These are phyloP conservation scores for Lichtheimia corymbifera DNA, from an alignment of 371 early-diverging fungal genomes.

Conservation along the genomic window DNA sequence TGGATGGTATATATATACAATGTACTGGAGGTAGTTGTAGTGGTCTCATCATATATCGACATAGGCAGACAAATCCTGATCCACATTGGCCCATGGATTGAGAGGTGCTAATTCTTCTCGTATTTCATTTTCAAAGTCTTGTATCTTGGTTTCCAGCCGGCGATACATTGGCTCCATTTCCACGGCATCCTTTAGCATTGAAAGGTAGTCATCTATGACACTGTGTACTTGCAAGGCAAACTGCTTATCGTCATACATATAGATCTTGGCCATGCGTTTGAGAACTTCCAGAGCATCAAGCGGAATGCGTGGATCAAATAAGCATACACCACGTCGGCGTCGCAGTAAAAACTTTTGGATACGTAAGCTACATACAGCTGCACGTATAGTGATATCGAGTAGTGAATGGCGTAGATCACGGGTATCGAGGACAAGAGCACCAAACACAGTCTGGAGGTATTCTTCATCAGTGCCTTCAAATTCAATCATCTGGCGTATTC, in stretches of 20 bases:
- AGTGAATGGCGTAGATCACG: constrained; percentile 17
- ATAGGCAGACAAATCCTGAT: too few species aligned
- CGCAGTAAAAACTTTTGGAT: constrained; percentile 16
- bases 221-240: not conserved
- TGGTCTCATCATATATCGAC: too few species aligned
- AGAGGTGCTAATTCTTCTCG: too few species aligned
- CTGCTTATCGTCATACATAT: not conserved
- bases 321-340: not conserved
- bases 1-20: too few species aligned
- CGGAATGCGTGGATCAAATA: not conserved
- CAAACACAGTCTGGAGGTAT: constrained; percentile 10
- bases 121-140: too few species aligned
- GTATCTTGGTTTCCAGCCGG: too few species aligned
- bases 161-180: not conserved
- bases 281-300: constrained; percentile 1
- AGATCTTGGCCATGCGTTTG: constrained; percentile 5
- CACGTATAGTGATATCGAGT: constrained; percentile 14
- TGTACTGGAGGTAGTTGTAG: too few species aligned
- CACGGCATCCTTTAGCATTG: not conserved
- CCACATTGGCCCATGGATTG: too few species aligned
- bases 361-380: constrained; percentile 21
- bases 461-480: constrained; percentile 22
- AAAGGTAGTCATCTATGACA: not conserved
- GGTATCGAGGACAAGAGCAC: not conserved
- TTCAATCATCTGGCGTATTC: constrained; percentile 1